These are phyloP conservation scores for Colletotrichum phormii DNA, from an alignment of 2,329 filamentous ascomycete species.

Conservation along the genomic window DNA sequence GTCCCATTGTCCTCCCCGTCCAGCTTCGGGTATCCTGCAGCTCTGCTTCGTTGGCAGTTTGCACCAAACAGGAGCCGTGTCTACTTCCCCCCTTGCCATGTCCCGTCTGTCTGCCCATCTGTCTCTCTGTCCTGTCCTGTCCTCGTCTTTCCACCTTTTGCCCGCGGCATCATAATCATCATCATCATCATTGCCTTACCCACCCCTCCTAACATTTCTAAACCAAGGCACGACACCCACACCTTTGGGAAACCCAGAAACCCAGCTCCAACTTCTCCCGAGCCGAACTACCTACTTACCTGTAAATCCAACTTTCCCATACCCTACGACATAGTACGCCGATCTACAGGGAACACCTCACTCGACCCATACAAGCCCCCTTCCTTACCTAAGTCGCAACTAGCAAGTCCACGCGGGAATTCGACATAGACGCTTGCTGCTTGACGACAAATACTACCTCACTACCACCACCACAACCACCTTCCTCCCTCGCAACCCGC, in stretches of 20 bases:
- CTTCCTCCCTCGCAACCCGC: constrained; percentile 3
- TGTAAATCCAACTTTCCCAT: not conserved
- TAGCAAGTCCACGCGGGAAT: constrained; percentile 12
- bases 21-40: not conserved
- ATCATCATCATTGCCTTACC: constrained; percentile 28
- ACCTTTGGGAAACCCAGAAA: not conserved
- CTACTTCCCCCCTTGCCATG: not conserved
- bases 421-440: not conserved
- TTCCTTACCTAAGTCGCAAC: constrained; percentile 19
- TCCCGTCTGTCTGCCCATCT: not conserved
- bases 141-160: not conserved
- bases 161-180: constrained; percentile 28
- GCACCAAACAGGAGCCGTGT: constrained; percentile 2
- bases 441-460: constrained; percentile 12
- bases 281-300: not conserved
- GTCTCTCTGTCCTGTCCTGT: not conserved
- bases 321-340: constrained; percentile 29
- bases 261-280: not conserved
- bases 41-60: constrained; percentile 16
- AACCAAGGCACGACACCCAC: constrained; percentile 35
- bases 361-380: constrained; percentile 12
- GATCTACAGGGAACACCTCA: constrained; percentile 28
- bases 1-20: not conserved
- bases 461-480: not conserved
- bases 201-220: constrained; percentile 26